Base-by-base conservation (phyloP, 352 stramenopile genomes). In the Globisporangium lucens region DNA sequence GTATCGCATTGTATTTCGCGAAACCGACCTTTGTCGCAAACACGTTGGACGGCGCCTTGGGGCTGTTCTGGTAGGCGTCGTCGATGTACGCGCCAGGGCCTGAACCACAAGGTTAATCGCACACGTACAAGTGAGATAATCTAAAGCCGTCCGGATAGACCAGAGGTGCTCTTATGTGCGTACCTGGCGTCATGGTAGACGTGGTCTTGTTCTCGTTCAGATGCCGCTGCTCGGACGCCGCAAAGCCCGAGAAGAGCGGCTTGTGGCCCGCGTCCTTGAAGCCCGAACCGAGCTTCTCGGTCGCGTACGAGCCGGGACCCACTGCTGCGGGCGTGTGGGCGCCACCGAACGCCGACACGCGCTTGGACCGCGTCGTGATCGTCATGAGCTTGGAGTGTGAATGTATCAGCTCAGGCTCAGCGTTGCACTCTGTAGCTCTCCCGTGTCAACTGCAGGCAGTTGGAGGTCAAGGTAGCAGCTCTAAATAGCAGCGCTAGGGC, bases 121-220 rank as follows among this genome's bases (percentile, higher is more conserved):
- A 47, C 41, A 20, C 51, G 35, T 4, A n/a, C 15, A n/a, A 57
- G 52, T 27, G 9, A n/a, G n/a, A 35, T 20, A 33, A 9, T 17
- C 29, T 3, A 10, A 4, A 41, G 53, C 27, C 20, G 22, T 20
- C 10, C 17, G 5, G 8, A 5, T 27, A 12, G 20, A 5, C 29
- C 7, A 27, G 1, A 17, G 20, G 12, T 47, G 7, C 15, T 12
- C 33, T 4, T 6, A 3, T 30, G 7, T 65, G 7, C 22, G 4
- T 49, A 81, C 78, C 85, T 63, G 85, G 85, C 0, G 83, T 93
- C 63, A 87, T 89, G 17, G 85, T 80, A 17, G 85, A 91, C 15
- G 85, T 93, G 4, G 83, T 89, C 59, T 81, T 90, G 67, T 93
- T 91, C 65, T 81, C 82, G 63, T 91, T 93, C 43, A 93, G 66